Evolutionary conservation across 1,284 basidiomycete genomes (phyloP), one percentile per base, ranked within the genome.

Genomic region (Pterulicium gracile): DNA sequence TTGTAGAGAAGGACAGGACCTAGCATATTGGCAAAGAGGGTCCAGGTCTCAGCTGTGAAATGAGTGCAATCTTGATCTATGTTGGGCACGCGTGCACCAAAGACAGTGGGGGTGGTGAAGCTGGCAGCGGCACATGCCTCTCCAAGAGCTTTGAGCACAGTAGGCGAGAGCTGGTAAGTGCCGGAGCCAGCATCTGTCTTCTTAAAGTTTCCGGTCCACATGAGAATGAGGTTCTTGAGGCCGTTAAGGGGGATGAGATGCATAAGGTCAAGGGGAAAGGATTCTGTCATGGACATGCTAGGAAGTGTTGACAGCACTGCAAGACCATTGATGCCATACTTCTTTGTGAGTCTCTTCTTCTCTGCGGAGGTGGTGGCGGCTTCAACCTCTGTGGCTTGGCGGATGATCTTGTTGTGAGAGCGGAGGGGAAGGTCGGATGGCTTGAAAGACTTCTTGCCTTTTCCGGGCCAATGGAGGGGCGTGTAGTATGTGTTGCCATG

Each of bases 261-360:
- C 72, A 73, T 74, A 52, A 72, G 70, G 48, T 74, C 65, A 46
- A 62, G 64, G 0, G 66, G 69, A 45, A 73, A 73, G 0, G 65
- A 72, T 0, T 20, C 0, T 0, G 70, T 66, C 44, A 70, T 69
- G 0, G 51, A 54, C 1, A 74, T 51, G 0, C 65, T 70, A 0
- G 53, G 44, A 1, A 73, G 53, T 42, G 43, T 34, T 7, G 51
- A 52, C 1, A 72, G 59, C 1, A 68, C 20, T 0, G 67, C 59
- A 0, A 63, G 40, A 0, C 64, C 66, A 39, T 72, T 73, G 49
- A 74, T 63, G 1, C 72, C 67, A 44, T 59, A 68, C 3, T 48
- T 7, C 43, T 60, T 64, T 3, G 68, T 49, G 0, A 66, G 56
- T 0, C 50, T 24, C 2, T 66, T 56, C 0, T 53, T 43, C 4